Evolutionary conservation across 805 yeast species (phyloP).

Genomic region (Barnettozyma vustinii): DNA sequence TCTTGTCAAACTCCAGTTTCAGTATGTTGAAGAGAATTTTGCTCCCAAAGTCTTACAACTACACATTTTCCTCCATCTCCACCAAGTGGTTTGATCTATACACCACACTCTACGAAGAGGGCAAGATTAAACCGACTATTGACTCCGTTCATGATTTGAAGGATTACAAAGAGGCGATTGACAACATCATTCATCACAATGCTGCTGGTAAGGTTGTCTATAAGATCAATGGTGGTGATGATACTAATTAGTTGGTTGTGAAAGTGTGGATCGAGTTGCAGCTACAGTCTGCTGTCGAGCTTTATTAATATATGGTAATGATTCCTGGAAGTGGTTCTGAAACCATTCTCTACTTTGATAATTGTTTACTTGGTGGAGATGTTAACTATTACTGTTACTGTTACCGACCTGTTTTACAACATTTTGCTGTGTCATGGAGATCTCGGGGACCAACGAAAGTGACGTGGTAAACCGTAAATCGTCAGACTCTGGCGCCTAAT

Average conservation of each 20-base stretch:
- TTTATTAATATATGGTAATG: no score
- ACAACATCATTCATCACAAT: slow-evolving; percentile 37
- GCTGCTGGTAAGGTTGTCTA: slow-evolving; percentile 30
- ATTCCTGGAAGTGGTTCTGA: no score
- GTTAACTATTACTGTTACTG: no score
- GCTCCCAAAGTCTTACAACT: slow-evolving; percentile 24
- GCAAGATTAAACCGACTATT: slow-evolving; percentile 38
- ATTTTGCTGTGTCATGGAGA: no score
- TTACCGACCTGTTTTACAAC: no score
- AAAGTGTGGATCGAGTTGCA: no score
- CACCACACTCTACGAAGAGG: slow-evolving; percentile 32
- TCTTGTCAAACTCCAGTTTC: slow-evolving; percentile 7
- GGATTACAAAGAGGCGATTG: slow-evolving; percentile 46
- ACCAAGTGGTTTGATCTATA: slow-evolving; percentile 28
- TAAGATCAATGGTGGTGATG: slow-evolving; percentile 1
- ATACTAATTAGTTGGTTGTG: background rate
- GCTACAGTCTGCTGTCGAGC: no score
- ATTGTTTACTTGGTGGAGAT: no score
- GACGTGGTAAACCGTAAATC: no score
- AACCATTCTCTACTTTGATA: no score
- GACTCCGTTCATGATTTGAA: slow-evolving; percentile 50
- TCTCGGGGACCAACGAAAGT: no score
- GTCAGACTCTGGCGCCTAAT: no score
- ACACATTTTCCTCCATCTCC: slow-evolving; percentile 15
- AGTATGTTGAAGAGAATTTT: slow-evolving; percentile 10